These are phyloP conservation scores for Boletus sp. DNA, from an alignment of 1,284 basidiomycete genomes.

Conservation along the genomic window DNA sequence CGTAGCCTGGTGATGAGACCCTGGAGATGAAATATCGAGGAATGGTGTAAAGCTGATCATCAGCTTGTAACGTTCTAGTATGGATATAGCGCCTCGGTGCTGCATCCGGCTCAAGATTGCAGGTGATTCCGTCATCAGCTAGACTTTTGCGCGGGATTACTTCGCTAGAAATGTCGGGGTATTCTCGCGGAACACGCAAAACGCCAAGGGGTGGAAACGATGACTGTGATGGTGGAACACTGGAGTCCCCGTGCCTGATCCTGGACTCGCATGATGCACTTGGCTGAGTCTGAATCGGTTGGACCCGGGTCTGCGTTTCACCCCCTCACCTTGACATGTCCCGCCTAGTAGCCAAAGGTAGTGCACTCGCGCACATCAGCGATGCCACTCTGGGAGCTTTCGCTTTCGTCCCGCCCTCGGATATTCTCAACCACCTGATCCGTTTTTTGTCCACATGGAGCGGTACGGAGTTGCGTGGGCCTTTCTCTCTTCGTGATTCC, in stretches of 20 bases:
- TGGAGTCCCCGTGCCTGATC: too few relatives aligned
- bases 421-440: constrained; percentile 64
- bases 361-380: constrained; percentile 44
- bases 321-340: constrained; percentile 34
- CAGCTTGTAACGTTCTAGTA: too few relatives aligned
- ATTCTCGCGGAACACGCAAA: too few relatives aligned
- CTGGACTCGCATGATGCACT: background rate
- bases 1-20: background rate
- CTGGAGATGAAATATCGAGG: background rate
- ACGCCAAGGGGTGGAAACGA: too few relatives aligned
- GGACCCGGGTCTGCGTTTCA: background rate
- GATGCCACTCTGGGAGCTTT: constrained; percentile 65
- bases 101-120: too few relatives aligned
- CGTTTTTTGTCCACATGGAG: constrained; percentile 75
- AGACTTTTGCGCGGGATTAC: too few relatives aligned
- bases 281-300: background rate
- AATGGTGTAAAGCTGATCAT: background rate
- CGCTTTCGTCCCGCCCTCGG: constrained; percentile 50
- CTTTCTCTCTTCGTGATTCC: constrained; percentile 9
- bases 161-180: too few relatives aligned
- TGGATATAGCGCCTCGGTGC: too few relatives aligned
- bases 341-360: constrained; percentile 30
- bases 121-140: too few relatives aligned
- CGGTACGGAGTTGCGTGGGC: constrained; percentile 69
- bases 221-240: too few relatives aligned